Evolutionary conservation across 805 yeast genomes (phyloP).

Genomic region (Teunomyces funiuensis): DNA sequence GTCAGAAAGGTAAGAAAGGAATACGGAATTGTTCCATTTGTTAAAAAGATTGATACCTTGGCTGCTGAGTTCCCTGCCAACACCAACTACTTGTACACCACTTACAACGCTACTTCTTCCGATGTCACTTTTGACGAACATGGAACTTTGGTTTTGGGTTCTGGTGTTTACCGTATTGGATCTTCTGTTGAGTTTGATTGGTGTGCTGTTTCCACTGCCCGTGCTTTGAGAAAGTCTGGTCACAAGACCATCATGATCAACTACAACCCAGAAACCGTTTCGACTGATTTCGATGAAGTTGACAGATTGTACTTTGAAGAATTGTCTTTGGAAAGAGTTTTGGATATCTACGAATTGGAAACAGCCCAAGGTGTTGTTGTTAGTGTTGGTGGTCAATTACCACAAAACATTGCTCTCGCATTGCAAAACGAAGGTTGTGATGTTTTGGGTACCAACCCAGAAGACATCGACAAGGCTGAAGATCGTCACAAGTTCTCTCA

Average conservation of each 20-base stretch:
- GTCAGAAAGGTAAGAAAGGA: conserved; percentile 81
- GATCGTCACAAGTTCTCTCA: conserved; percentile 97
- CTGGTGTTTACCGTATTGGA: conserved; percentile 99
- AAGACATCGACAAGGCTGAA: conserved; percentile 95
- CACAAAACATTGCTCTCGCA: conserved; percentile 91
- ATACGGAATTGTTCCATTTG: conserved; percentile 84
- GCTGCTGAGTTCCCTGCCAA: conserved; percentile 99
- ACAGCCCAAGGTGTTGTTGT: conserved; percentile 87
- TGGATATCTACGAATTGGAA: conserved; percentile 96
- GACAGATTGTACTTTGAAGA: conserved; percentile 97
- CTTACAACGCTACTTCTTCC: conserved; percentile 85
- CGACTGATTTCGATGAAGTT: conserved; percentile 97
- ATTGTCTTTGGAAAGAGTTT: conserved; percentile 89
- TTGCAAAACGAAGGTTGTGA: conserved; percentile 82
- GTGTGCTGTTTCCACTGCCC: conserved; percentile 98
- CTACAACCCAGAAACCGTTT: conserved; percentile 97
- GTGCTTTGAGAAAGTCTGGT: conserved; percentile 86
- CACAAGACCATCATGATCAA: conserved; percentile 93
- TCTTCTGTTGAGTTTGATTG: conserved; percentile 98
- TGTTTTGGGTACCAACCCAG: conserved; percentile 91
- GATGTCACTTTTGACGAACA: conserved; percentile 85
- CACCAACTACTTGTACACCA: conserved; percentile 93
- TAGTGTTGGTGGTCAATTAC: conserved; percentile 96
- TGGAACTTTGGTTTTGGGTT: conserved; percentile 93
- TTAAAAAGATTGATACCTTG: conserved; percentile 92